Conservation (phyloP, 345 rosid genomes). For the Psidium guajava region DNA sequence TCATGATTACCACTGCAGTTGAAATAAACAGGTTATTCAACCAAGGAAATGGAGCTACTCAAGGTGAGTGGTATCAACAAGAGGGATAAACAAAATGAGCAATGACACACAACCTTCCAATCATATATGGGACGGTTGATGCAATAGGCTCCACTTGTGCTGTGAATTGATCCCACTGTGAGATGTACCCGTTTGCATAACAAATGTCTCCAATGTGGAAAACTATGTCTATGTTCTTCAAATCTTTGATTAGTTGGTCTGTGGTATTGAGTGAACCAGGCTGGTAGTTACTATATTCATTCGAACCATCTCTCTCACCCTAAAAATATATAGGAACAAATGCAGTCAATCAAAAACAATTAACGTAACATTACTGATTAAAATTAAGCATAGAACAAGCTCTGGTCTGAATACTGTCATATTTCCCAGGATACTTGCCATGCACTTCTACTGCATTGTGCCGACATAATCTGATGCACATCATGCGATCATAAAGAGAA, state of each 20-base stretch:
- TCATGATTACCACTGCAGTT: constrained; percentile 65
- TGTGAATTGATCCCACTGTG: constrained; percentile 89
- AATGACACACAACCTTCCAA: constrained; percentile 43
- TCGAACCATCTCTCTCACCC: constrained; percentile 81
- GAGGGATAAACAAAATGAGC: background rate
- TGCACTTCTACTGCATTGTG: background rate
- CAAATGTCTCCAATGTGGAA: constrained; percentile 68
- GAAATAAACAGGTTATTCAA: background rate
- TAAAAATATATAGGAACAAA: constrained; percentile 11
- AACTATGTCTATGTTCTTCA: constrained; percentile 49
- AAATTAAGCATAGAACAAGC: background rate
- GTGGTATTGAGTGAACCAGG: constrained; percentile 70
- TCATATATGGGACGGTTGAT: constrained; percentile 58
- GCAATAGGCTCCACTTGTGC: constrained; percentile 73
- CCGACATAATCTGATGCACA: background rate
- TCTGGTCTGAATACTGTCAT: background rate
- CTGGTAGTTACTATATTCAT: constrained; percentile 61
- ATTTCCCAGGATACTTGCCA: background rate
- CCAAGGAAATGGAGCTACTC: background rate
- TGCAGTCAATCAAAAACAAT: background rate
- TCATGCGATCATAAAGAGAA: background rate
- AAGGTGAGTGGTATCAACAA: background rate
- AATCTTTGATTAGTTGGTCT: constrained; percentile 57
- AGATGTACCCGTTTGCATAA: constrained; percentile 66
- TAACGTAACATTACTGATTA: background rate